Evolutionary conservation across 306 rosid genomes (phyloP).

Genomic region (Glycine latifolia): DNA sequence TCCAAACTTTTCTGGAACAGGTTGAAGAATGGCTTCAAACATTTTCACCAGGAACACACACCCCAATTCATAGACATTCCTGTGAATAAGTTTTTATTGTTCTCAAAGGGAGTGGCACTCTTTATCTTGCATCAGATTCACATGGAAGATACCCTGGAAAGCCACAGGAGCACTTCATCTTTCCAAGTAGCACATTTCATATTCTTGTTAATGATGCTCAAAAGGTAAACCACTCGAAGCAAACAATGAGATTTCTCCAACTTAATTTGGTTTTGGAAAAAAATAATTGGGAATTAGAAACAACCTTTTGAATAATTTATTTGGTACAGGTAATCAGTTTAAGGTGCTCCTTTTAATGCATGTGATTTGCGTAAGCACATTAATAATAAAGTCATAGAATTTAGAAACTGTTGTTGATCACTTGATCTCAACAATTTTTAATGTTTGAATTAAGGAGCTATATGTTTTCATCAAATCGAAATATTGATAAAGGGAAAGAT

Average conservation of each 20-base stretch:
- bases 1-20: constrained; percentile 53
- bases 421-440: not conserved
- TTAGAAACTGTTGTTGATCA: no score
- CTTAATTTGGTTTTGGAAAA: constrained; percentile 37
- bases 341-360: constrained; percentile 36
- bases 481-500: constrained; percentile 22
- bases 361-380: constrained; percentile 5
- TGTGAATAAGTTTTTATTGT: constrained; percentile 93
- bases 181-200: constrained; percentile 77
- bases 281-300: constrained; percentile 15
- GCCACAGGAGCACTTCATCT: constrained; percentile 69
- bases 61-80: constrained; percentile 94
- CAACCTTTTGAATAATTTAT: constrained; percentile 1
- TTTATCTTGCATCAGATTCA: constrained; percentile 75
- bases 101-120: constrained; percentile 86
- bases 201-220: constrained; percentile 87
- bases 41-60: constrained; percentile 79
- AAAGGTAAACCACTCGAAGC: constrained; percentile 63
- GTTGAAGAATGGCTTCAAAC: constrained; percentile 96
- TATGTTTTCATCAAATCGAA: not conserved
- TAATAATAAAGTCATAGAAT: not conserved
- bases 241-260: not conserved
- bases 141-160: constrained; percentile 70
- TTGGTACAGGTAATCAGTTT: constrained; percentile 16
- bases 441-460: constrained; percentile 7